Conservation (phyloP, 176 grass and related monocot genomes). For the Cenchrus americanus region DNA sequence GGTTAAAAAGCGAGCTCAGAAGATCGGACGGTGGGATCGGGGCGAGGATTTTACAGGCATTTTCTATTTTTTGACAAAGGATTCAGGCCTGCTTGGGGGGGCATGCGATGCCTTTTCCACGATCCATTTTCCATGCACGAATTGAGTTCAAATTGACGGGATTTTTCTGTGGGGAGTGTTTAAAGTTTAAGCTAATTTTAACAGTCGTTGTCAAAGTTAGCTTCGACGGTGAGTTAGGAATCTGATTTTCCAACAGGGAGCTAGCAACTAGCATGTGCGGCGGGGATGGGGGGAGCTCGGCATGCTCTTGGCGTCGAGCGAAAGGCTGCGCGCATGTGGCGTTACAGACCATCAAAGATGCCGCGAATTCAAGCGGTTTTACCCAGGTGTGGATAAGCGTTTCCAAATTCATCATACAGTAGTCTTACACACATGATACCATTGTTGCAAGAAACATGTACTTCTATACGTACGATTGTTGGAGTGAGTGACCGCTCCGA, state of each 20-base stretch:
- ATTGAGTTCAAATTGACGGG: neutral
- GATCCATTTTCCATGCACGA: neutral
- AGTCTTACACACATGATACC: no score
- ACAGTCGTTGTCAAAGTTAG: neutral
- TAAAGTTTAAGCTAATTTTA: neutral
- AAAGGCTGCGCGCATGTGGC: neutral
- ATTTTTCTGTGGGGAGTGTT: neutral
- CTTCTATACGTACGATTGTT: no score
- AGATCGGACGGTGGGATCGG: neutral
- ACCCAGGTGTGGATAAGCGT: neutral
- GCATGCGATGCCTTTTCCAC: neutral
- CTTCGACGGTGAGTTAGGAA: neutral
- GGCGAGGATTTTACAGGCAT: neutral
- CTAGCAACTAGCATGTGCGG: neutral
- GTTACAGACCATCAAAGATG: neutral
- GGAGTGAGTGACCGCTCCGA: no score
- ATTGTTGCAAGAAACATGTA: no score
- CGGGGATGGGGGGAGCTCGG: neutral
- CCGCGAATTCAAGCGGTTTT: neutral
- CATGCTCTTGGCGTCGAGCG: slow-evolving; percentile 4
- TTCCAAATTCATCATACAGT: neutral
- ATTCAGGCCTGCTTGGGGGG: no score
- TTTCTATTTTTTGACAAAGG: neutral
- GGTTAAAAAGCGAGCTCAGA: neutral
- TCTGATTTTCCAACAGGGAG: neutral